Evolutionary conservation across 2,329 filamentous ascomycete genomes (phyloP).

Genomic region (Parasarocladium wereldwijsianum): DNA sequence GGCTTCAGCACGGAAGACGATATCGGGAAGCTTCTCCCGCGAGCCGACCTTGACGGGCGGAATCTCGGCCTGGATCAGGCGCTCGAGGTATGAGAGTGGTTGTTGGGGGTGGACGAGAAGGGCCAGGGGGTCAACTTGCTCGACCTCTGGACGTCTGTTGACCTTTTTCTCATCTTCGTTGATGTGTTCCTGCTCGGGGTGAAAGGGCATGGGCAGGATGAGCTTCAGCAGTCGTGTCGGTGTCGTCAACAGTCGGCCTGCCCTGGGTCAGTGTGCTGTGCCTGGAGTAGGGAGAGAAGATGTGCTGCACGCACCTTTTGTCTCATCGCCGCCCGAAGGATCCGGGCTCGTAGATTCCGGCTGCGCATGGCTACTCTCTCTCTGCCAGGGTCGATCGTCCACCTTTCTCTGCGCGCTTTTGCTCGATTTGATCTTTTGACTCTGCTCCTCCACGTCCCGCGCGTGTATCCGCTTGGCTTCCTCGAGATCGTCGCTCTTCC

Average conservation of each 20-base stretch:
- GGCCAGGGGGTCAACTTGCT: constrained; percentile 61
- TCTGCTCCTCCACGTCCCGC: constrained; percentile 19
- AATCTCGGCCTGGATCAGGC: constrained; percentile 77
- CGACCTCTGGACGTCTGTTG: constrained; percentile 10
- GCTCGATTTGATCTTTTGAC: constrained; percentile 17
- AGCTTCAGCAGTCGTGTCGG: constrained; percentile 69
- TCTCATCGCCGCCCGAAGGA: constrained; percentile 11
- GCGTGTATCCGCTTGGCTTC: constrained; percentile 15
- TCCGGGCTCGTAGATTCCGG: constrained; percentile 16
- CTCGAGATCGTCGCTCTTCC: constrained; percentile 1
- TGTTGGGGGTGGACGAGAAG: constrained; percentile 81
- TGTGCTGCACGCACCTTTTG: constrained; percentile 14
- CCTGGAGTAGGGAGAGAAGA: too few species aligned
- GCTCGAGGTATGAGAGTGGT: constrained; percentile 78
- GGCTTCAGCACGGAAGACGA: constrained; percentile 70
- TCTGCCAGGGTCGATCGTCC: constrained; percentile 49
- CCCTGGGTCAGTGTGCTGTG: background rate
- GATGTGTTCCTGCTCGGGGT: constrained; percentile 22
- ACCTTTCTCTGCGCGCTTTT: constrained; percentile 35
- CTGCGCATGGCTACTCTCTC: constrained; percentile 36
- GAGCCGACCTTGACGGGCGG: constrained; percentile 52
- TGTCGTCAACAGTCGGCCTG: constrained; percentile 65
- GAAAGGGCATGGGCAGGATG: constrained; percentile 52
- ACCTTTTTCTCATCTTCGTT: constrained; percentile 25
- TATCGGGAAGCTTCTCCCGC: constrained; percentile 53